Conservation (phyloP, 208 protist species). For the Trypanosoma mega region DNA sequence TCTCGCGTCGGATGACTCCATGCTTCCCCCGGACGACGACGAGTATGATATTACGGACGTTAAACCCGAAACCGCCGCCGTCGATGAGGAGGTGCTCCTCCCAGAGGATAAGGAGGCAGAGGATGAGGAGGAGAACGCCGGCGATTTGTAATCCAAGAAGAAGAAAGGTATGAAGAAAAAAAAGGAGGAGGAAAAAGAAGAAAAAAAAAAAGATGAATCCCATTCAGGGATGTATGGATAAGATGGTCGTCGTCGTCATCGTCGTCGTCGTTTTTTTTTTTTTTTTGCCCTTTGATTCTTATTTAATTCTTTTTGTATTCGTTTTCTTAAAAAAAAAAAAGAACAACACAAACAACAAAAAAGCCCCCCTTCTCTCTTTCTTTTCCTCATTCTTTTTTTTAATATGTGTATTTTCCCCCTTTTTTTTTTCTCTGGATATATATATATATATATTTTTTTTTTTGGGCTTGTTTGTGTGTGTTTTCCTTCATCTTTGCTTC, state of each 20-base stretch:
- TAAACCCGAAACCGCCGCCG: slow-evolving; percentile 14
- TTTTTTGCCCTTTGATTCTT: too few relatives aligned
- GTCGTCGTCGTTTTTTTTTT: too few relatives aligned
- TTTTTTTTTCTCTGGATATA: too few relatives aligned
- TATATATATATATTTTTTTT: too few relatives aligned
- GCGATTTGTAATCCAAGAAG: slow-evolving; percentile 39
- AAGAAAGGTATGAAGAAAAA: slow-evolving; percentile 2
- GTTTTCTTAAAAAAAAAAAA: too few relatives aligned
- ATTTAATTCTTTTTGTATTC: too few relatives aligned
- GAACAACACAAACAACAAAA: too few relatives aligned
- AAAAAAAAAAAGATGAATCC: background rate
- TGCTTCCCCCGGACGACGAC: slow-evolving; percentile 77
- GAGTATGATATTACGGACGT: slow-evolving; percentile 62
- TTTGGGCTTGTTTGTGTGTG: too few relatives aligned
- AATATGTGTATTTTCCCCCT: too few relatives aligned
- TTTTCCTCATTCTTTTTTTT: background rate
- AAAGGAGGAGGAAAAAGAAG: slow-evolving; percentile 10
- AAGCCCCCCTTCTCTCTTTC: background rate
- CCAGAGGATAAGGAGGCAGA: slow-evolving; percentile 36
- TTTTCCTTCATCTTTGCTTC: too few relatives aligned
- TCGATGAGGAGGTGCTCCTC: slow-evolving; percentile 28
- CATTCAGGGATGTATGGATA: too few relatives aligned
- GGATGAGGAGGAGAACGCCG: slow-evolving; percentile 10
- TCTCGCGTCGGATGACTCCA: slow-evolving; percentile 56
- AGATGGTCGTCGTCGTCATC: too few relatives aligned